Evolutionary conservation across 208 protist species (phyloP).

Genomic region (Hexamita inflata): DNA sequence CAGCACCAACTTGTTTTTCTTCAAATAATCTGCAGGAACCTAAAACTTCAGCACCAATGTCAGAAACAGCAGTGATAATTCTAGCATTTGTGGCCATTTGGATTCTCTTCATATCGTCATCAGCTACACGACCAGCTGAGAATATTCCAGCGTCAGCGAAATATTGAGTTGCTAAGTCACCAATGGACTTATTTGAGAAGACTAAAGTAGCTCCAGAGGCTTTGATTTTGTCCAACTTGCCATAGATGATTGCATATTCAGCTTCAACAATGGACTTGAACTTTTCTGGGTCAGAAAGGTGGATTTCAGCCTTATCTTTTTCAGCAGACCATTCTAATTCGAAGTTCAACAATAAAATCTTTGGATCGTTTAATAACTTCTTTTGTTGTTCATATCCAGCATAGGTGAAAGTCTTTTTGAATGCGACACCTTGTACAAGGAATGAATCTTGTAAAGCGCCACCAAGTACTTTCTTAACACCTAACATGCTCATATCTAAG

Average conservation of each 20-base stretch:
- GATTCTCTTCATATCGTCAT: constrained; percentile 67
- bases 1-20: constrained; percentile 88
- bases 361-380: constrained; percentile 87
- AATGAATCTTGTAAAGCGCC: constrained; percentile 90
- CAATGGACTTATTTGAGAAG: constrained; percentile 93
- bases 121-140: constrained; percentile 92
- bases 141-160: constrained; percentile 96
- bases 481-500: constrained; percentile 71
- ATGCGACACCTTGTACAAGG: constrained; percentile 96
- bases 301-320: constrained; percentile 97
- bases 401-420: constrained; percentile 99
- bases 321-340: constrained; percentile 99
- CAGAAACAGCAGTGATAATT: constrained; percentile 86
- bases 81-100: constrained; percentile 62
- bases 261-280: constrained; percentile 98
- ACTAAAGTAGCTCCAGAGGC: constrained; percentile 85
- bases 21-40: constrained; percentile 88
- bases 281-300: constrained; percentile 80
- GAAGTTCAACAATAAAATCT: constrained; percentile 94
- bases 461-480: constrained; percentile 97
- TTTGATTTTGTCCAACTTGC: constrained; percentile 96
- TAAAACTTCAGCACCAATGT: constrained; percentile 71
- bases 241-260: constrained; percentile 99
- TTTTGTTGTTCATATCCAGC: constrained; percentile 89
- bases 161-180: constrained; percentile 99